Evolutionary conservation across 257 asterid species (phyloP), one percentile per base, ranked within the genome.

Genomic region (Nicotiana benthamiana): DNA sequence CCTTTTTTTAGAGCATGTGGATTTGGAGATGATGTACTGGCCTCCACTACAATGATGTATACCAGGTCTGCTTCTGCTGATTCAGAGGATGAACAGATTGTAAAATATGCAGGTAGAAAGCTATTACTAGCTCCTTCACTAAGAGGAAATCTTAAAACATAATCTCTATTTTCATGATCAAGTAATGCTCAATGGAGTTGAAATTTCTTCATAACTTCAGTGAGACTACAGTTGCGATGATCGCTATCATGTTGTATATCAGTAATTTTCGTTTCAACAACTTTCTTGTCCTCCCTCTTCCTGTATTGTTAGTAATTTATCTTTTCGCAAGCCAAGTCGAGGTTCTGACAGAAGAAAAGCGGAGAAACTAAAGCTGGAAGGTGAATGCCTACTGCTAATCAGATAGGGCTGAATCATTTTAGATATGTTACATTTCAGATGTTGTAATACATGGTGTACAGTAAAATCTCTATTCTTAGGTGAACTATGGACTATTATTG

Each of bases 31-130:
- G 95, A 94, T 84, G 81, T 83, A 79, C 83, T 90, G 13, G 91
- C 83, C 84, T 90, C 98, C 81, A 93, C 94, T 5, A 92, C 98
- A 20, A 95, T 93, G 98, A 89, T 91, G 94, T 94, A 92, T 84
- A 61, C 93, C 0, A 80, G 86, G 67, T 82, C 89, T 9, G 27
- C 84, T 70, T 82, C 90, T 22, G 75, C 75, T 57, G 18, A 24
- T 75, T 79, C 87, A 34, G 34, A 64, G 51, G 86, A 81, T 59
- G 89, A 87, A 79, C 87, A 84, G 80, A 79, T 61, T 61, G 82
- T 75, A 26, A 67, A 83, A 83, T 85, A 65, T 66, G 94, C 94
- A n/a, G 97, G 98, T 79, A 87, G 88, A 88, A 90, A 87, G 89
- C 84, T 84, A 75, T 84, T 93, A 64, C 51, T 84, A 79, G 61